Evolutionary conservation across 352 stramenopile genomes (phyloP), one percentile per base, ranked within the genome.

Genomic region (Phytophthora pinifolia): DNA sequence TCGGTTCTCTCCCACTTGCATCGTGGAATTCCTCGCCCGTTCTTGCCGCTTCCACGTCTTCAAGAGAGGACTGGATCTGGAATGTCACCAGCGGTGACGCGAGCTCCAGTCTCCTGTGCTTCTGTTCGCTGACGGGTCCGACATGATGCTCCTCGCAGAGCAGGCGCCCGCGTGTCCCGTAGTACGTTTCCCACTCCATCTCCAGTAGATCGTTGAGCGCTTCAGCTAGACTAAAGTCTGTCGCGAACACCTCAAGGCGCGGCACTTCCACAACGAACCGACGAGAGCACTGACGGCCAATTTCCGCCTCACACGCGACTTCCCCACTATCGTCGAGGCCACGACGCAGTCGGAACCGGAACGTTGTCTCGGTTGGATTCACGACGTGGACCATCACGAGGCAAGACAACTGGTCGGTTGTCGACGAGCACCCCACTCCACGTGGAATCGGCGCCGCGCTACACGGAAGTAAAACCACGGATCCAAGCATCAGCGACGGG

Each of bases 351-450:
- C 68, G 62, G 6, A 91, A 70, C 20, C 59, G 58, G 58, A 91
- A 91, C 3, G 69, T 72, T 6, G 79, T 92, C 66, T 89, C 79
- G 0, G 79, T 89, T 1, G 77, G 82, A 55, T 92, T 92, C 22
- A 70, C 57, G 2, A 92, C 46, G 17, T 92, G 67, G 6, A 87
- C 60, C 6, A 83, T 46, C 18, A 86, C 56, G 27, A 72, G 35
- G 31, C 71, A 83, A 53, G 72, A 67, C 20, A 53, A 64, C 51
- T 88, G 69, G 50, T 92, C 77, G 37, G 76, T 77, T 36, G 63
- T 77, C 22, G 41, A 27, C 6, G 4, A 27, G 22, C 4, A 2
- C 4, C 6, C 4, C 15, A 18, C 14, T 41, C 36, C 6, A 13
- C 4, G 20, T 18, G 52, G 32, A 46, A 61, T 51, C 10, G 48